Evolutionary conservation across 1,139 yeast species (phyloP).

Genomic region (Arxiozyma slooffiae): DNA sequence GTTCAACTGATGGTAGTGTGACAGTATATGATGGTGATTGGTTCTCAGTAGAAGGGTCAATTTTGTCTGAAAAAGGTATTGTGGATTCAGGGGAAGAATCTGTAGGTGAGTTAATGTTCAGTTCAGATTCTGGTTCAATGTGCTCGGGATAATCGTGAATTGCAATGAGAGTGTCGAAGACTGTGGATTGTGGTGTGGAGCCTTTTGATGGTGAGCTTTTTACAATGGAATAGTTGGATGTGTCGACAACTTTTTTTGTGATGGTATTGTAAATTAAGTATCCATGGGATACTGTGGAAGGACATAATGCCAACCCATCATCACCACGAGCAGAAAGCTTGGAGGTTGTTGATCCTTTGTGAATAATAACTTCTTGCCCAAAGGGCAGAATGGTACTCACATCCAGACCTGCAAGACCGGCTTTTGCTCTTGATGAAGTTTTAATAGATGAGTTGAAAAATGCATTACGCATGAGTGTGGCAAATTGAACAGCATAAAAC

Average conservation of each 20-base stretch:
- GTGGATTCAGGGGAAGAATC: no score
- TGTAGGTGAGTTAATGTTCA: no score
- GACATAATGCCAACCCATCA: conserved; percentile 4
- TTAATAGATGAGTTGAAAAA: conserved; percentile 1
- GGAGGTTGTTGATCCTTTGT: background rate
- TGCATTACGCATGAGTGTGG: conserved; percentile 7
- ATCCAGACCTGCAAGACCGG: conserved; percentile 7
- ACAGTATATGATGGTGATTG: no score
- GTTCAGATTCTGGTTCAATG: no score
- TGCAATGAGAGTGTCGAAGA: no score
- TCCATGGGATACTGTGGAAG: conserved; percentile 5
- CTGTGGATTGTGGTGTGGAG: background rate
- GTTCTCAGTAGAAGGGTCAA: no score
- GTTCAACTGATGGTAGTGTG: background rate
- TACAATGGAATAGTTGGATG: background rate
- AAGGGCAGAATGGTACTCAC: conserved; percentile 7
- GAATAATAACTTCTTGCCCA: conserved; percentile 10
- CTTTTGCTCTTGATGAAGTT: conserved; percentile 6
- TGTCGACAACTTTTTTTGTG: background rate
- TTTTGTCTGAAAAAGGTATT: no score
- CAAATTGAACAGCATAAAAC: conserved; percentile 9
- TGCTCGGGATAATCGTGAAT: no score
- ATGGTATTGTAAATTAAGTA: background rate
- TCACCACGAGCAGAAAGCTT: conserved; percentile 5
- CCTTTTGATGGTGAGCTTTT: background rate